Base-by-base conservation (phyloP, 176 grass and related monocot species). In the Lolium rigidum region DNA sequence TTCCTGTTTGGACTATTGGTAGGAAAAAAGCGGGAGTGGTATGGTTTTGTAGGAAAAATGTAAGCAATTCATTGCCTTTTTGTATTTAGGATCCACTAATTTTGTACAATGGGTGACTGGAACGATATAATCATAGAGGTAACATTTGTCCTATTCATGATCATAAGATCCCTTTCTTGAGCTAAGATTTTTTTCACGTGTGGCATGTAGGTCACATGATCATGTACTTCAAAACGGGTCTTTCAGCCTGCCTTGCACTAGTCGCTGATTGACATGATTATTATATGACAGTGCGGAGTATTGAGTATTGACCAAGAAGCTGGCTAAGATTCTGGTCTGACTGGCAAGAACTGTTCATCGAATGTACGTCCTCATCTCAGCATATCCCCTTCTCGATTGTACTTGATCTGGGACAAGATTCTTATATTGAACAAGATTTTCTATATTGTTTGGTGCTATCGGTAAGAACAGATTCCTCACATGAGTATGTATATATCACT, bases 401-500 rank as follows among this genome's bases (percentile, higher is more conserved):
- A 48, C 70, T 15, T 48, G 43, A 48, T 0, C 14, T 43, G 1
- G 6, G 20, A 82, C 58, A 90, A 87, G 20, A 97, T 94, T 80
- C 31, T 77, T 94, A 59, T 76, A 90, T 52, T 80, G 86, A 57
- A 94, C 83, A 24, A 84, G 37, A 18, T 94, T 90, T 72, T 92
- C 86, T 89, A 89, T 83, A 54, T 55, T 82, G 31, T 74, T 80
- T 77, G 50, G 80, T 80, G 61, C 76, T 57, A 78, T 41, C 68
- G 41, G 41, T 43, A 7, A 43, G 7, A 87, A 64, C 90, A 87
- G 16, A 94, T 94, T 81, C 88, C 87, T 89, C 92, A 17, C 90
- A 92, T 48, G 86, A 94, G 94, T 94, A 90, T 76, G 90, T 89
- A 48, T 8, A 67, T 51, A 58, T 61, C 59, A 86, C 47, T 75